Conservation (phyloP, 169 alveolate genomes). For the Plasmodium yoelii region DNA sequence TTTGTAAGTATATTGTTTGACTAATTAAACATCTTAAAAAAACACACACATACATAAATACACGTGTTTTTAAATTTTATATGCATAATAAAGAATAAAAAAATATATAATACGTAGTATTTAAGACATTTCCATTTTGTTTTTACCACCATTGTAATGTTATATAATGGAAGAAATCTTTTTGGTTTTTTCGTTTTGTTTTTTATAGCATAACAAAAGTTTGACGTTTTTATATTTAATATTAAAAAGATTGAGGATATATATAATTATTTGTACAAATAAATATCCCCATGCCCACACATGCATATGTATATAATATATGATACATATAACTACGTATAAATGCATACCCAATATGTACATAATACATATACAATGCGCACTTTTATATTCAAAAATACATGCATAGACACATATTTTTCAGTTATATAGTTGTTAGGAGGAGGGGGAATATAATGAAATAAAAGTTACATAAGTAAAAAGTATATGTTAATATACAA, state of each 20-base stretch:
- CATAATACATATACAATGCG: too few species aligned
- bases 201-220: constrained; percentile 21
- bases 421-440: constrained; percentile 2
- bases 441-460: constrained; percentile 13
- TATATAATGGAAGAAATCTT: constrained; percentile 44
- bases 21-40: too few species aligned
- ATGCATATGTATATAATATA: neutral
- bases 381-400: neutral
- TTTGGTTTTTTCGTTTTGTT: constrained; percentile 50
- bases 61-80: too few species aligned
- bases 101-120: neutral
- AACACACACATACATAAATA: too few species aligned
- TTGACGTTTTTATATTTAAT: constrained; percentile 18
- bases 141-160: constrained; percentile 14
- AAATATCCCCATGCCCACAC: neutral
- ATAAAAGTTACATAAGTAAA: constrained; percentile 4
- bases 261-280: neutral
- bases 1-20: too few species aligned
- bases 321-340: too few species aligned
- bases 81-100: neutral
- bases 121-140: constrained; percentile 49
- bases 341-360: too few species aligned
- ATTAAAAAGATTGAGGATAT: neutral
- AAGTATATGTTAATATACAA: constrained; percentile 11
- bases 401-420: constrained; percentile 1